Percentiles rank a stretch among this genome's conserved stretches.
Evolutionary conservation across 306 rosid genomes (phyloP).

Genomic region (Cucurbita pepo): DNA sequence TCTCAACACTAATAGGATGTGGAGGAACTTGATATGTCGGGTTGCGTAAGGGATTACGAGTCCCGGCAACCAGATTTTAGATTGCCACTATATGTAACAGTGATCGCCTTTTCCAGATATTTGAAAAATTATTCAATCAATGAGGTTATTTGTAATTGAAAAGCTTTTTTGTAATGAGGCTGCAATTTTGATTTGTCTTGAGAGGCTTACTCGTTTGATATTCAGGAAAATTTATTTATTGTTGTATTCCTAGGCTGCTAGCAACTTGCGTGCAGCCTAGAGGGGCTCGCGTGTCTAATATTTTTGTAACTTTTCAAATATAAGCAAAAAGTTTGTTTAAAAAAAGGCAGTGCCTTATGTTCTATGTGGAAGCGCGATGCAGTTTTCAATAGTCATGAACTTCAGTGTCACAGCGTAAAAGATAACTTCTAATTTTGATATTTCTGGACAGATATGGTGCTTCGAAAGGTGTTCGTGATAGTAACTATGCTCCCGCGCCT

Average conservation of each 20-base stretch:
- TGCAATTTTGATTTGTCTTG: not conserved
- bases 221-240: not conserved
- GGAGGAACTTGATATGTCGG: not conserved
- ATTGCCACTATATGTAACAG: not conserved
- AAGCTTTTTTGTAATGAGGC: not conserved
- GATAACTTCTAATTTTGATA: not conserved
- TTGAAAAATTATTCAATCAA: not conserved
- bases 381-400: not conserved
- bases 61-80: not conserved
- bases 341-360: not conserved
- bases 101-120: not conserved
- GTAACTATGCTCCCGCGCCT: conserved; percentile 37
- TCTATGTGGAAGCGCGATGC: not conserved
- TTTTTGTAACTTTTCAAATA: not conserved
- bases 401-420: not conserved
- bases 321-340: not conserved
- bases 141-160: not conserved
- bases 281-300: not conserved
- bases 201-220: not conserved
- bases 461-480: conserved; percentile 27
- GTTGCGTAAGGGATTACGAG: not conserved
- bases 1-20: too few relatives aligned
- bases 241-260: not conserved
- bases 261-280: not conserved
- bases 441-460: conserved; percentile 47